Evolutionary conservation across 306 rosid species (phyloP), one percentile per base, ranked within the genome.

Genomic region (Ziziphus jujuba): DNA sequence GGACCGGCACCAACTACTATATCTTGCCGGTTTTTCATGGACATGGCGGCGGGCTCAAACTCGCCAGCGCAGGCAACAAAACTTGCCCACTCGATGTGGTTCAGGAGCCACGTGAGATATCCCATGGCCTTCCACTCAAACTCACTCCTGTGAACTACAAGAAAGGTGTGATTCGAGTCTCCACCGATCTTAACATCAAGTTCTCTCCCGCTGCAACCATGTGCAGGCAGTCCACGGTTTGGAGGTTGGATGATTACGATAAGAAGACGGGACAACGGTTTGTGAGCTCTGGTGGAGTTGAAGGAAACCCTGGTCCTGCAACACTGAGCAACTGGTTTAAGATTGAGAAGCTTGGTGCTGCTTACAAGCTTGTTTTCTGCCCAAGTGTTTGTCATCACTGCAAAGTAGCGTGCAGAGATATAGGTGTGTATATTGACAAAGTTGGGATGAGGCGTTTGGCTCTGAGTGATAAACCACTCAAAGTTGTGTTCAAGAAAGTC

Each of bases 41-140:
- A 2, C 71, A 68, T 22, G 93, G 88, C 0, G 84, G 85, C 21
- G 90, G 87, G 1, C 71, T 84, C 17, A 78, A 79, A 9, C 88
- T 78, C 0, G 76, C 81, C 33, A 55, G 75, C 45, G 59, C 81
- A 6, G 38, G 69, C 20, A 76, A 71, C 59, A 54, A 55, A 43
- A 74, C 71, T 1, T 82, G 90, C 50, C 85, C 90, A 0, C 82
- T 82, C 4, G 82, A 76, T 55, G 88, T 85, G n/a, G 90, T 87
- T 21, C 87, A 79, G 28, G 69, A 66, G 4, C 72, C 43, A 17
- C 31, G 4, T 0, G 72, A 70, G 43, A 84, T 82, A 55, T 80
- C 81, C 0, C 76, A 67, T 0, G 87, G 90, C 15, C 72, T 62
- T 0, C 63, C 84, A 1, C 49, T 85, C 59, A 74, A 60, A 0